A percentile compares a stretch with the other conserved stretches of the same genome.
phyloP scores from a whole-genome alignment of 306 rosid genomes.

The Citrullus colocynthis region DNA sequence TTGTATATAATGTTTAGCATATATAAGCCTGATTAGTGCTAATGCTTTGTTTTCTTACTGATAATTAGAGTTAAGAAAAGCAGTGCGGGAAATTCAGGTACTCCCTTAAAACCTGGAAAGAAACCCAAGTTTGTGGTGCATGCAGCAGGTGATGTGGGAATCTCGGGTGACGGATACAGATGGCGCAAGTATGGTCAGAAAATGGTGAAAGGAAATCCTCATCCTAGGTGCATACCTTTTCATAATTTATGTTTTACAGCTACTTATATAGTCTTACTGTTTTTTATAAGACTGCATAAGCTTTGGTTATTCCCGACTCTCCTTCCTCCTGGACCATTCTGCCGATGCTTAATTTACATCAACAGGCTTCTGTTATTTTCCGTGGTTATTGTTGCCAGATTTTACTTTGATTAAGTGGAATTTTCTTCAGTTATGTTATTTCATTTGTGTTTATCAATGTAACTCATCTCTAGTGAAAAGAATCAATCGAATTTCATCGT shows the following conservation, averaged over 20 bases:
- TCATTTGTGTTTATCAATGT: not conserved
- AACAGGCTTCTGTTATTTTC: not conserved
- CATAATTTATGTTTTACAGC: slow-evolving; percentile 1
- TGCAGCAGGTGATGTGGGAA: slow-evolving; percentile 86
- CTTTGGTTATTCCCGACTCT: not conserved
- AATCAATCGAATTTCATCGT: not conserved
- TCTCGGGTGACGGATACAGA: slow-evolving; percentile 89
- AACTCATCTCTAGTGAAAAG: not conserved
- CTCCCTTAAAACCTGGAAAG: slow-evolving; percentile 46
- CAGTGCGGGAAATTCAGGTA: slow-evolving; percentile 28
- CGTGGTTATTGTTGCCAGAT: not conserved
- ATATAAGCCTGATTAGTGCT: not conserved
- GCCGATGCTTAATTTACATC: not conserved
- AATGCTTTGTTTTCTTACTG: slow-evolving; percentile 12
- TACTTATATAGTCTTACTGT: not conserved
- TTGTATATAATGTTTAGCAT: not conserved
- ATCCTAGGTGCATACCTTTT: slow-evolving; percentile 57
- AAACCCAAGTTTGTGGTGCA: slow-evolving; percentile 75
- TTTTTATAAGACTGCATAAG: not conserved
- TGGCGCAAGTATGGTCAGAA: slow-evolving; percentile 99
- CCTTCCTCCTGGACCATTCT: not conserved
- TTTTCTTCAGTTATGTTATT: not conserved
- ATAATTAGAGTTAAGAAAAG: slow-evolving; percentile 69
- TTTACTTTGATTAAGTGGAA: not conserved
- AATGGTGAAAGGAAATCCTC: slow-evolving; percentile 93